These are phyloP conservation scores for Talaromyces piceae DNA, from an alignment of 2,329 filamentous ascomycete species.

Conservation along the genomic window DNA sequence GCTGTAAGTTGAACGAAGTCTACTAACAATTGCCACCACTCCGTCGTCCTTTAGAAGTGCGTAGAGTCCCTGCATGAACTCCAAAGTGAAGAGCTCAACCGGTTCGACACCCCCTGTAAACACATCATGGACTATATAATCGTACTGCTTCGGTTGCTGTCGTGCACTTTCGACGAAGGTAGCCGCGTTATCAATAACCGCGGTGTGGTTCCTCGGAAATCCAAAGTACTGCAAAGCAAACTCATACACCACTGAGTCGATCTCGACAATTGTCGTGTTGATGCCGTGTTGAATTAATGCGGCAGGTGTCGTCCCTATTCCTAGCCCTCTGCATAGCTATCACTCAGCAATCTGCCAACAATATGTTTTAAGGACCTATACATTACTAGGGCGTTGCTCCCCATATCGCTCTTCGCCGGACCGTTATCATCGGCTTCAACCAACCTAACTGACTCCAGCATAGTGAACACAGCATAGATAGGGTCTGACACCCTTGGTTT, in stretches of 20 bases:
- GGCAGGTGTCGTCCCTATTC: slow-evolving; percentile 83
- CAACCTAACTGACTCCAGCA: slow-evolving; percentile 84
- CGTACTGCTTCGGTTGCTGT: slow-evolving; percentile 51
- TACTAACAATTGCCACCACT: slow-evolving; percentile 74
- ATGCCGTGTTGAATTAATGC: slow-evolving; percentile 83
- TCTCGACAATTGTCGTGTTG: slow-evolving; percentile 87
- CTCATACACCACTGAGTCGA: slow-evolving; percentile 80
- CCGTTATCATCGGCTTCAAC: slow-evolving; percentile 49
- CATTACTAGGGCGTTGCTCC: slow-evolving; percentile 79
- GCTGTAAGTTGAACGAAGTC: background rate
- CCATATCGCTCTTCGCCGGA: slow-evolving; percentile 43
- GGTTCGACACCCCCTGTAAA: slow-evolving; percentile 96
- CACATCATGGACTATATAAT: slow-evolving; percentile 96
- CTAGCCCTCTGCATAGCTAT: slow-evolving; percentile 59
- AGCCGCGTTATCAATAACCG: slow-evolving; percentile 76
- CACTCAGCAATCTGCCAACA: slow-evolving; percentile 2
- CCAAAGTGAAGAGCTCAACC: slow-evolving; percentile 73
- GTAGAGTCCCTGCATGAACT: slow-evolving; percentile 68
- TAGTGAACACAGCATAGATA: slow-evolving; percentile 92
- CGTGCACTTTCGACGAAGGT: slow-evolving; percentile 52
- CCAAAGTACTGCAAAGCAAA: slow-evolving; percentile 79
- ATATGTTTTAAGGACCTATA: slow-evolving; percentile 39
- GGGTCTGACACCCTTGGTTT: slow-evolving; percentile 63
- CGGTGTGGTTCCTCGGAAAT: slow-evolving; percentile 66
- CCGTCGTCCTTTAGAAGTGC: slow-evolving; percentile 68